Evolutionary conservation across 768 basidiomycete genomes (phyloP), one percentile per base, ranked within the genome.

Genomic region (Serendipita sp.): DNA sequence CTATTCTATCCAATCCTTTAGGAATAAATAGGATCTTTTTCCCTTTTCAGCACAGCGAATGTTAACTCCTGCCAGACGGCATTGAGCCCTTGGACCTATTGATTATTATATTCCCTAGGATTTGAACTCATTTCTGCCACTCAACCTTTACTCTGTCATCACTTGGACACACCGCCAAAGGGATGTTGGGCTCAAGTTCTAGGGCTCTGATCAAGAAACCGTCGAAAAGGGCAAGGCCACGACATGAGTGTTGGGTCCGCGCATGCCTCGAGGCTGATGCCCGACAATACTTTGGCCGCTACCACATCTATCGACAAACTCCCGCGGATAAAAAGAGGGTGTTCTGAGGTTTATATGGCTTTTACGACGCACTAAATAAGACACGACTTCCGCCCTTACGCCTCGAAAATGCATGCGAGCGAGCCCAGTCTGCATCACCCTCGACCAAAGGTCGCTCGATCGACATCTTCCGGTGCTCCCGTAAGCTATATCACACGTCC

Each of bases 401-500:
- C 26, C n/a, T 48, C 45, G 20, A 48, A 20, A 20, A 48, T 48
- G 45, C 5, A 28, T n/a, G n/a, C 45, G 26, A 48, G 45, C 45
- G 45, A 48, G 5, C 17, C 26, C 5, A 58, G 30, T 33, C 24
- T 58, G n/a, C 53, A 58, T 31, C 53, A 58, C n/a, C 53, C 53
- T 24, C 53, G 53, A n/a, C 53, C 53, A 31, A 58, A 22, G 22
- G 31, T 58, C 53, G 53, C 53, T 20, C 53, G 53, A 58, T 17
- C n/a, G 11, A 31, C 22, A 22, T 31, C 53, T 22, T 58, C 53
- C 28, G 31, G 17, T 2, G 11, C 24, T 11, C 9, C 53, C 3
- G 53, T 3, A 11, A 24, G 22, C 30, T 58, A 26, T n/a, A n/a
- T 58, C 9, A 28, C 31, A 9, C 53, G 30, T 22, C 53, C 53